Evolutionary conservation across 345 rosid genomes (phyloP), one percentile per base, ranked within the genome.

Genomic region (Clausena lansium): DNA sequence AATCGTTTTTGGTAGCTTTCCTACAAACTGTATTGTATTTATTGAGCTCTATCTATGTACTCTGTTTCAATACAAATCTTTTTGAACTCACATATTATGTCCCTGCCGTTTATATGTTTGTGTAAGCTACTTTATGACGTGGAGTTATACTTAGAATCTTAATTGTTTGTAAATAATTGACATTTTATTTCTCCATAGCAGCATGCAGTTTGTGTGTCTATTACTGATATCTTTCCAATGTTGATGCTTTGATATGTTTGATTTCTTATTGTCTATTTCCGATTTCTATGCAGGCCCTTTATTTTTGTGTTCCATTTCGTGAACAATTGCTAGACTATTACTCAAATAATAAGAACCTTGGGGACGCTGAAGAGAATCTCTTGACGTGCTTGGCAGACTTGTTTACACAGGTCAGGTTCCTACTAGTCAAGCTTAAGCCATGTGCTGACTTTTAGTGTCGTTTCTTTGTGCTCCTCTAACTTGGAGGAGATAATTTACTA

Each of bases 271-370:
- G 14, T 52, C 9, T 27, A 54, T 75, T 55, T 45, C 65, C 39
- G n/a, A 20, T 72, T 79, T 45, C 65, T 39, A 36, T 84, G 85
- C 89, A 96, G 99, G 99, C 99, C 38, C 98, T 96, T 81, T 96
- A 96, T 73, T 96, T 96, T 81, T 96, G 99, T 71, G 98, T 91
- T 73, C 98, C 98, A 30, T 96, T 96, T 86, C 99, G 99, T 39
- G 99, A 96, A 85, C 99, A 96, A 79, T 83, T 96, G 86, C 93
- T 96, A 41, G 99, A 96, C n/a, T 94, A 94, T 82, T 94, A 91
- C 79, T 87, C 92, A 30, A 92, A 81, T 77, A 89, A 88, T 81
- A 96, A 94, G 85, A 90, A 73, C 72, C 75, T 75, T 7, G 93
- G 86, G 20, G 99, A 94, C 77, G 92, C 89, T 22, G 99, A 94